phyloP scores from a whole-genome alignment of 2,329 filamentous ascomycete species.

The Aspergillus caelatus region DNA sequence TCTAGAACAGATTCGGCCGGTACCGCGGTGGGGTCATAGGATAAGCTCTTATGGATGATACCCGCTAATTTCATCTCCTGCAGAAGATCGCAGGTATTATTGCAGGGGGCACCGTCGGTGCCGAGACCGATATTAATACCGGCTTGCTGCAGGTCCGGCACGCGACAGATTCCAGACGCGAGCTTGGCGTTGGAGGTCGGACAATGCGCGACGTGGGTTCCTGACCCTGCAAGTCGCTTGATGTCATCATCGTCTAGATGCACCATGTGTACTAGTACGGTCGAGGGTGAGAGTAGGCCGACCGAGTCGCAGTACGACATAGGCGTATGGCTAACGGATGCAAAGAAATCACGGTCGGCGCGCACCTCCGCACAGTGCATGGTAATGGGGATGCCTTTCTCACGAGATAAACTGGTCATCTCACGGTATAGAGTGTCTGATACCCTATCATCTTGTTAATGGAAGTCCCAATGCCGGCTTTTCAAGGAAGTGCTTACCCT shows the following conservation, averaged over 20 bases:
- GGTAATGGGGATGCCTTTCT: constrained; percentile 48
- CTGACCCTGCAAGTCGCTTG: constrained; percentile 40
- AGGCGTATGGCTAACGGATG: constrained; percentile 37
- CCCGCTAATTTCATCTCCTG: constrained; percentile 57
- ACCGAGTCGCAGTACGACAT: constrained; percentile 46
- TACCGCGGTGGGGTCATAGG: constrained; percentile 46
- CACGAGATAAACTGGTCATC: constrained; percentile 45
- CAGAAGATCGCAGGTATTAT: constrained; percentile 56
- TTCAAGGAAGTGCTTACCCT: constrained; percentile 16
- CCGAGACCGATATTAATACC: constrained; percentile 54
- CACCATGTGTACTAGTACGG: constrained; percentile 57
- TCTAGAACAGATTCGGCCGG: constrained; percentile 52
- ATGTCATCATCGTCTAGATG: constrained; percentile 54
- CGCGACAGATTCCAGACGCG: constrained; percentile 52
- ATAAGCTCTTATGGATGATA: constrained; percentile 52
- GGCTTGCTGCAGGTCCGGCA: constrained; percentile 48
- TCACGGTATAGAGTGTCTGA: constrained; percentile 30
- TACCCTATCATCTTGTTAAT: background rate
- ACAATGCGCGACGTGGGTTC: constrained; percentile 54
- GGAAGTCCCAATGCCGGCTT: background rate
- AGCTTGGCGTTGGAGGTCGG: constrained; percentile 57
- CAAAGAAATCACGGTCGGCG: constrained; percentile 16
- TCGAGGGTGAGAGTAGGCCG: constrained; percentile 35
- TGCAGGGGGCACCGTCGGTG: constrained; percentile 58
- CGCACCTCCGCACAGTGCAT: constrained; percentile 50